Evolutionary conservation across 192 early-diverging fungal genomes (phyloP).

Genomic region (Entophlyctis helioformis): DNA sequence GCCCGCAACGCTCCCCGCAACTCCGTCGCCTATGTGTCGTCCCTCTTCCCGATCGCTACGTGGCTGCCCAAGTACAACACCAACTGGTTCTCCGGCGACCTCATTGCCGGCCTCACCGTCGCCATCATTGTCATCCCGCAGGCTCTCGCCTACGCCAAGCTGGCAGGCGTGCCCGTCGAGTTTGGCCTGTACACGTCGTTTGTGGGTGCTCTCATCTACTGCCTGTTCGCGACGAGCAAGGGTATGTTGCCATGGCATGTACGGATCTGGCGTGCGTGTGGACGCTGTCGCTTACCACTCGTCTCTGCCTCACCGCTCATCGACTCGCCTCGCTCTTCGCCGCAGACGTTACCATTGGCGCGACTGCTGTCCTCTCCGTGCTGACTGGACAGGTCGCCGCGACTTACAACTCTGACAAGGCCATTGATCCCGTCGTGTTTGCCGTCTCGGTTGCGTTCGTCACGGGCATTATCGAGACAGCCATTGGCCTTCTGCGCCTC

Average conservation of each 20-base stretch:
- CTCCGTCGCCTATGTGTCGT: constrained; percentile 4
- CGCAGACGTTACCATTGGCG: constrained; percentile 53
- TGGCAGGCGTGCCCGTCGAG: constrained; percentile 57
- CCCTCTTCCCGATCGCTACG: constrained; percentile 30
- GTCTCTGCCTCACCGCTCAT: no score
- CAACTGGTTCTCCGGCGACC: constrained; percentile 55
- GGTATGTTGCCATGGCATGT: no score
- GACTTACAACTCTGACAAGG: constrained; percentile 10
- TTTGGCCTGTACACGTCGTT: constrained; percentile 70
- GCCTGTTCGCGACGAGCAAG: constrained; percentile 61
- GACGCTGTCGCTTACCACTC: no score
- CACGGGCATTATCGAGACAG: constrained; percentile 55
- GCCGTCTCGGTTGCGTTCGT: constrained; percentile 55
- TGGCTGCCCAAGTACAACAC: constrained; percentile 49
- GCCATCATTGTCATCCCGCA: constrained; percentile 62
- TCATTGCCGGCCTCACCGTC: constrained; percentile 62
- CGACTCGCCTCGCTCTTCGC: neutral
- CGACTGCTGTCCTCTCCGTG: constrained; percentile 68
- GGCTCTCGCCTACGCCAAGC: constrained; percentile 56
- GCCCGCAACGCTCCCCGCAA: neutral
- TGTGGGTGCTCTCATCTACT: constrained; percentile 56
- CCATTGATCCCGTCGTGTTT: constrained; percentile 25
- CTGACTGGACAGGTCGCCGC: constrained; percentile 56
- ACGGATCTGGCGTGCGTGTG: no score
- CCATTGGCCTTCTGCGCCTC: constrained; percentile 67